Evolutionary conservation across 805 yeast genomes (phyloP), one percentile per base, ranked within the genome.

Genomic region (Ogataea glucozyma): DNA sequence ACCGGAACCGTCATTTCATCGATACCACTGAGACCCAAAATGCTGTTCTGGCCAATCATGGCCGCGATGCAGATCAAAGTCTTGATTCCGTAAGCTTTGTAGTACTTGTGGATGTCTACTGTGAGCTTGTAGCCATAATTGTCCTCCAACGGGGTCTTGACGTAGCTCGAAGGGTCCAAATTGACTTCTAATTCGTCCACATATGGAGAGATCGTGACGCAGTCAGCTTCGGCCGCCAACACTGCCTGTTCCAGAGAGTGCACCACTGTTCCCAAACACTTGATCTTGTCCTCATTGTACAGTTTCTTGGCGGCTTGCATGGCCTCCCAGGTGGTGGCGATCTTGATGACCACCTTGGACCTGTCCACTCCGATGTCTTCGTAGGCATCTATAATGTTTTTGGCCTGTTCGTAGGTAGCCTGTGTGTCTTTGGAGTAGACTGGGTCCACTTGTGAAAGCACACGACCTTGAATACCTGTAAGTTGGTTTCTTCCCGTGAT

Each of bases 141-240:
- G 26, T 53, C 52, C 4, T 49, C 50, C 43, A 62, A 39, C n/a
- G 53, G 41, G 8, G 23, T 31, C 16, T 49, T 52, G 24, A 48
- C 51, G 21, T 56, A 60, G 7, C 42, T 14, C 7, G 58, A 45
- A 16, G 63, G 59, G 32, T 63, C 65, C 6, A 59, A 30, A 32
- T 58, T 57, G 21, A 49, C 57, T 23, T 49, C 47, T 24, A 62
- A 44, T 6, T 53, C 51, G 46, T 66, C 69, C 23, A 66, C 66
- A 41, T 66, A 66, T 4, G 70, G 64, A 3, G 68, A 59, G 29
- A 66, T 61, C n/a, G 60, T 59, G 12, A 42, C 49, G 44, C 69
- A 65, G 12, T 61, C 61, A 8, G 66, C 67, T 41, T 66, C 69
- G 8, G 68, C 68, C 8, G 70, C 68, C 14, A 62, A 42, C 18